Evolutionary conservation across 2,329 filamentous ascomycete genomes (phyloP), one percentile per base, ranked within the genome.

Genomic region (Paraphoma sp.): DNA sequence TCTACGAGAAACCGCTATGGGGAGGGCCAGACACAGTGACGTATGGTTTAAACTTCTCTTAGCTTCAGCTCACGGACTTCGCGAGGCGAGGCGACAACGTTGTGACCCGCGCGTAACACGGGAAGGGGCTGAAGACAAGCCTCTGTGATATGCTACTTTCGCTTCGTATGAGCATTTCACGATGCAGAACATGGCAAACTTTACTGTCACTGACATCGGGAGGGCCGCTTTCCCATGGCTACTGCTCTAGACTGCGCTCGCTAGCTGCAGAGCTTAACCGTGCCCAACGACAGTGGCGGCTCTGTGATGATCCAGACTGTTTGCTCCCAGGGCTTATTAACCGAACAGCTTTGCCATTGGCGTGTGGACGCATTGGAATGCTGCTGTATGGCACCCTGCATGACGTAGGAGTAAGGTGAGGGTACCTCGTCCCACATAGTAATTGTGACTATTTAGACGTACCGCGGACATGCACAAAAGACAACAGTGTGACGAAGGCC

Each of bases 351-450:
- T 44, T 6, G n/a, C 30, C 29, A 46, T 44, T 36, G 41, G 50
- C 45, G 46, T 36, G 48, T 45, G 30, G 31, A n/a, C n/a, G 23
- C 29, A 30, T 45, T 23, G 8, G 33, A 33, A 44, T 48, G 17
- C 46, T 48, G 29, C 59, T 51, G 51, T 48, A 56, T 56, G 57
- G 61, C 53, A 52, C 43, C 40, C 18, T n/a, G 17, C 17, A 62
- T 68, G 63, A 68, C 65, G 63, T 59, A 59, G 28, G 12, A 43
- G 5, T 36, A 49, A 41, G 23, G 30, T 38, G 42, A 49, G 41
- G 30, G 53, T 51, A 51, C 18, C 23, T 49, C 14, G 18, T 44
- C 18, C 10, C 16, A 38, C 42, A 51, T 14, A 41, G 17, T n/a
- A 29, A n/a, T 10, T 28, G 7, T 31, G 3, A 12, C 41, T 18